phyloP scores from a whole-genome alignment of 1,284 basidiomycete genomes.

The Rhodofomes roseus region DNA sequence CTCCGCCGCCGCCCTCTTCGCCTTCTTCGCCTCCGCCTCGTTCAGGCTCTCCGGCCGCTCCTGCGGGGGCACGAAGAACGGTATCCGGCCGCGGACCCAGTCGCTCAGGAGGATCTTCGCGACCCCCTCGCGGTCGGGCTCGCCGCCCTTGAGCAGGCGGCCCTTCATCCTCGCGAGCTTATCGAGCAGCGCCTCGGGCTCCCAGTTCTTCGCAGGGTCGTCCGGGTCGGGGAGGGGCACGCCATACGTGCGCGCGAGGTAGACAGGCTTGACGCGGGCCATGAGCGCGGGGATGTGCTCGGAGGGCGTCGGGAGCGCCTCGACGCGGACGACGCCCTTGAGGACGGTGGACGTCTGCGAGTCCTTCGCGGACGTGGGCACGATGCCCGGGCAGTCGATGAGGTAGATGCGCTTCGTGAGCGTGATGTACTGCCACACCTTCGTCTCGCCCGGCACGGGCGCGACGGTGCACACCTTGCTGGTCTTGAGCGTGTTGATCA shows the following conservation, averaged over 20 bases:
- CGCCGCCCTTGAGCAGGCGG: constrained; percentile 90
- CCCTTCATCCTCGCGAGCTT: constrained; percentile 90
- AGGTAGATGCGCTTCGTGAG: constrained; percentile 96
- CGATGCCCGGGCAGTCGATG: constrained; percentile 98
- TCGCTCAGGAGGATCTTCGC: constrained; percentile 96
- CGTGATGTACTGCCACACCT: constrained; percentile 99
- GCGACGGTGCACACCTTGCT: constrained; percentile 98
- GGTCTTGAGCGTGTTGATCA: constrained; percentile 99
- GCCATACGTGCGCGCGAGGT: constrained; percentile 89
- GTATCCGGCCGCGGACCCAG: constrained; percentile 96
- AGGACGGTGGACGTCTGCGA: constrained; percentile 91
- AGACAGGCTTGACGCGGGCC: constrained; percentile 87
- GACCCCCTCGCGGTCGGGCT: constrained; percentile 89
- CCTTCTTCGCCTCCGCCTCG: constrained; percentile 57
- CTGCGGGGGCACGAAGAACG: constrained; percentile 83
- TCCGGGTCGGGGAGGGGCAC: constrained; percentile 61
- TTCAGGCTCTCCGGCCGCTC: constrained; percentile 70
- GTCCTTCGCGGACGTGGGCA: constrained; percentile 90
- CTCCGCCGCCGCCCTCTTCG: constrained; percentile 35
- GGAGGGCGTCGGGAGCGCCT: constrained; percentile 90
- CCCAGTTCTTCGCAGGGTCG: constrained; percentile 53
- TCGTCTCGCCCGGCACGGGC: constrained; percentile 97
- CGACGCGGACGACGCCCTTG: constrained; percentile 96
- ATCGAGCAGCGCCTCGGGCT: constrained; percentile 79
- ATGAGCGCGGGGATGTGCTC: constrained; percentile 92